Base-by-base conservation (phyloP, 805 yeast genomes). In the Sporopachydermia lactativora region DNA sequence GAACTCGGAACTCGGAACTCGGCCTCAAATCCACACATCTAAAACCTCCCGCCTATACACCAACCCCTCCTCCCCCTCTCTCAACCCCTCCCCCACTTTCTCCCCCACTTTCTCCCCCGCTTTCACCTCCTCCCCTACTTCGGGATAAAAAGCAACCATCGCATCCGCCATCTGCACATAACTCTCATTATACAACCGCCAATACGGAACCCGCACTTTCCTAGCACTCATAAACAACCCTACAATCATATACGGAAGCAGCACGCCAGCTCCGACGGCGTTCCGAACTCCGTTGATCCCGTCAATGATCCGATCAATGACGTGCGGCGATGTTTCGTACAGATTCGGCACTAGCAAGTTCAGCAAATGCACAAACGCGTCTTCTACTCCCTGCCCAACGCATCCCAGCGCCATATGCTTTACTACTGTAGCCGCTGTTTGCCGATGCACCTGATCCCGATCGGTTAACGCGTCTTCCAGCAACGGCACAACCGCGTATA, bases 281-380 rank as follows among this genome's bases (percentile, higher is more conserved):
- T 69, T 62, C 28, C 89, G 64, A 18, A 85, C 54, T 2, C 83
- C 79, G 44, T 81, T 86, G 18, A 92, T 64, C 41, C 88, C 81
- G 42, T 85, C 96, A 38, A 82, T 47, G 1, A 92, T 76, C 47
- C 97, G 72, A 5, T 65, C 68, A 42, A 88, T 86, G 11, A 88
- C 96, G 58, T 92, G 99, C 0, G 97, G 97, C 0, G 96, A 86
- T 0, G 95, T 82, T 57, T 89, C 99, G 54, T 75, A 86, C 2
- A 92, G 65, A 55, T 92, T 92, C 2, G 99, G 98, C 59, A 86
- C 60, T 15, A 92, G 58, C 39, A 88, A 64, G 54, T 92, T 85
- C 52, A 92, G 61, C 43, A 77, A 71, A 56, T 92, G 96, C 6
- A 84, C 55, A 62, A 92, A 85, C 0, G 85, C 82, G 47, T 80